Base-by-base conservation (phyloP, 2,329 filamentous ascomycete species). In the Fusarium proliferatum region DNA sequence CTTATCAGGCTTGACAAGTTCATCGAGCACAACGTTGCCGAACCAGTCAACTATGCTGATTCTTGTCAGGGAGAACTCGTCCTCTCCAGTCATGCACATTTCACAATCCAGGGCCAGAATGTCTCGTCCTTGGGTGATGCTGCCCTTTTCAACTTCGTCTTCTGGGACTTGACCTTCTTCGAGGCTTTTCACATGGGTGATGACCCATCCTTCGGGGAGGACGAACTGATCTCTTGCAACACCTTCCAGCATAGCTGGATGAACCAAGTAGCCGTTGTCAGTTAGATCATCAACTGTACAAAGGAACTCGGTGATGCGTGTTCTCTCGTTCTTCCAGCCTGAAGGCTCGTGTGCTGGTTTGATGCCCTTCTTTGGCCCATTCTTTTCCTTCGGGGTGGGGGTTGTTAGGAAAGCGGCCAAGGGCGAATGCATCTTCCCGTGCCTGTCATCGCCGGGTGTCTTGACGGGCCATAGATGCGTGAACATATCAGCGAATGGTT, bases 61-160 rank as follows among this genome's bases (percentile, higher is more conserved):
- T 64, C 96, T 91, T 4, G 96, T 97, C 48, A 99, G 90, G 41
- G 95, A 94, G 72, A 93, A 94, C 73, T 94, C 89, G 53, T 91
- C 91, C 69, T 92, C 90, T 67, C 92, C 93, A 5, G 95, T 97
- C 84, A 94, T 91, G 81, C 95, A 97, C 96, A 99, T 99, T 83
- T 99, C 96, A 83, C 96, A 99, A 81, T 99, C 96, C 61, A 99
- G 86, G 3, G 94, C 92, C 55, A 97, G 85, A 16, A 98, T 85
- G 42, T 92, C 88, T 71, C 94, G 90, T 41, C 95, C 96, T 36
- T 90, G 94, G 1, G 94, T 97, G 65, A 97, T 85, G 81, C 94
- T 96, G 62, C 95, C 96, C 75, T 91, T 85, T 81, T 97, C 87
- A 66, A 97, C 90, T 61, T 95, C 89, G 9, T 83, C 81, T 57